Percentiles rank a stretch among this genome's conserved stretches.
phyloP scores from a whole-genome alignment of 371 early-diverging fungal species.

The Lichtheimia corymbifera region DNA sequence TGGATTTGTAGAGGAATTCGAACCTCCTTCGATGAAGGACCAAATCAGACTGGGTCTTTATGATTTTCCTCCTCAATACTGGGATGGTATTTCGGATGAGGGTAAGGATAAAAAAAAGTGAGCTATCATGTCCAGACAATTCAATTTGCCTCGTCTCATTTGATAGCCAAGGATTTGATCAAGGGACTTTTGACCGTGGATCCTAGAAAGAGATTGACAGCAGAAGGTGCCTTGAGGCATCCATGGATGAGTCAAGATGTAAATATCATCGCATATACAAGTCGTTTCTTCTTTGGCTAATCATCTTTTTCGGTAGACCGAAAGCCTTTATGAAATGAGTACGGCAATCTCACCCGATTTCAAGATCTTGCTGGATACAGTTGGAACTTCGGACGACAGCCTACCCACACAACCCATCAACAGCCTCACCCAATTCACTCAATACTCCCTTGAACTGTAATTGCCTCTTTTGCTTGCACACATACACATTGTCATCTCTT shows the following conservation, averaged over 20 bases:
- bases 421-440: neutral
- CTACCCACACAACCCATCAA: neutral
- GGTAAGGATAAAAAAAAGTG: conserved; percentile 30
- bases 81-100: conserved; percentile 79
- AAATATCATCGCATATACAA: neutral
- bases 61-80: conserved; percentile 79
- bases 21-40: conserved; percentile 26
- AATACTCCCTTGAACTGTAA: neutral
- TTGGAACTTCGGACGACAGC: neutral
- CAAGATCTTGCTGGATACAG: neutral
- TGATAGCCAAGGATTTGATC: conserved; percentile 62
- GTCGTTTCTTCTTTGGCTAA: neutral
- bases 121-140: neutral
- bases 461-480: neutral
- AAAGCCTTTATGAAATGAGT: neutral
- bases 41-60: conserved; percentile 84
- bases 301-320: neutral
- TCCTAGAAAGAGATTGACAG: conserved; percentile 43
- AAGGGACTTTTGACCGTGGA: conserved; percentile 55
- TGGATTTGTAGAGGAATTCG: conserved; percentile 16
- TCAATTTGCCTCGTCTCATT: neutral
- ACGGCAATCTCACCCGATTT: neutral
- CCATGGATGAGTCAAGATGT: conserved; percentile 5
- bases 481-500: no score
- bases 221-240: conserved; percentile 33